Evolutionary conservation across 495 filamentous ascomycete species (phyloP), one percentile per base, ranked within the genome.

Genomic region (Annulohypoxylon stygium): DNA sequence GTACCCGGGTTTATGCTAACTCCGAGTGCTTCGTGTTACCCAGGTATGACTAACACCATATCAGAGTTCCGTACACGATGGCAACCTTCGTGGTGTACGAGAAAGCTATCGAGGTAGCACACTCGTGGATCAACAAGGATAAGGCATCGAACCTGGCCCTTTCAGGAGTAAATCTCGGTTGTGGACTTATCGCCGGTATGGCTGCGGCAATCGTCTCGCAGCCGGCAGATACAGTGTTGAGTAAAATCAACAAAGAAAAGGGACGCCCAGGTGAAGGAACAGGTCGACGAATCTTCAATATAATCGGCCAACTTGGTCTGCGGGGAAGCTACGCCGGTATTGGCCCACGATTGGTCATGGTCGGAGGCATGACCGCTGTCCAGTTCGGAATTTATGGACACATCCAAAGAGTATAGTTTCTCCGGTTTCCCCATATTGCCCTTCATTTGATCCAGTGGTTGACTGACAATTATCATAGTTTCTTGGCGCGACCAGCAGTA

Each of bases 71-170:
- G 20, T 96, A 96, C 85, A 95, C 93, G 75, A 94, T 94, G 91
- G 88, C 93, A 81, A 96, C 93, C 80, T 96, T 96, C 86, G 92
- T 94, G 81, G 93, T 94, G 70, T 95, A 90, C 85, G 93, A 96
- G 84, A 94, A 95, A 81, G 91, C 91, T 75, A 80, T 87, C 71
- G 92, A 95, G 82, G 78, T 89, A 83, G 92, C 89, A 84, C 73
- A 79, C 67, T 78, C 78, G 33, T 82, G 90, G 67, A 86, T 92
- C 82, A 70, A 78, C 69, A 94, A 93, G 83, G 78, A 86, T 70
- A 84, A 79, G 25, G 79, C 89, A 72, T 89, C 89, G 70, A 84
- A 85, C 71, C 83, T 84, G 77, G 83, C 80, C 64, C 89, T 93
- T 83, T 94, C 93, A 66, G 85, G 82, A 75, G 87, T 94, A 80